Evolutionary conservation across 805 yeast species (phyloP), one percentile per base, ranked within the genome.

Genomic region (Starmerella potacharoeniae): DNA sequence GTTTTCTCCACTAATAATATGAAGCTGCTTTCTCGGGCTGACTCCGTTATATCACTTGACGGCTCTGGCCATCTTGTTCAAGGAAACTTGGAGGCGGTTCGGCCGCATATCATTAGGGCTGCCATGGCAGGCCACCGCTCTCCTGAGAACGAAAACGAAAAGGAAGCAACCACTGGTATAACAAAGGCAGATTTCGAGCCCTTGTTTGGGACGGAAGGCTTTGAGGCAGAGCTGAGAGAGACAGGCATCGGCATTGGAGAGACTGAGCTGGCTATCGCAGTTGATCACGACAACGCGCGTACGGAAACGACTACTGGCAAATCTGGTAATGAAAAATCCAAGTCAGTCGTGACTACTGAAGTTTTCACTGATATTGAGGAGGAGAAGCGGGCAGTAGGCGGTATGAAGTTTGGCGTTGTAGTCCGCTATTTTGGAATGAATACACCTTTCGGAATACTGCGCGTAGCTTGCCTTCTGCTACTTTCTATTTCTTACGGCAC

Each of bases 1-100:
- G 64, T 88, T 8, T 73, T 87, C 61, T 91, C 95, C 2, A 87
- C 95, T 0, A 95, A 87, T 67, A 95, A 88, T 67, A 71, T 86
- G 51, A 79, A 87, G 6, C 71, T 86, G 57, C 77, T 86, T 58
- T 79, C 78, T 28, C 68, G 75, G 54, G 91, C 95, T 22, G 86
- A 83, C 65, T 73, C 82, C 47, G 72, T 87, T 34, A 73, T 88
- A 9, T 83, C 80, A 55, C 68, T 87, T 62, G 65, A 63, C 40
- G 80, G 83, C 22, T 22, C 22, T 22, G 22, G 22, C 22, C 22
- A 22, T 22, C 22, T 22, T 22, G 22, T 22, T 22, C 29, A 84
- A 82, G 51, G 81, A 86, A 40, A 6, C 4, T 11, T 6, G 29
- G n/a, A 7, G 44, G 43, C 8, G 4, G 35, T 33, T 10, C 35